Base-by-base conservation (phyloP, 2,329 filamentous ascomycete species). In the Trichoderma harzianum region DNA sequence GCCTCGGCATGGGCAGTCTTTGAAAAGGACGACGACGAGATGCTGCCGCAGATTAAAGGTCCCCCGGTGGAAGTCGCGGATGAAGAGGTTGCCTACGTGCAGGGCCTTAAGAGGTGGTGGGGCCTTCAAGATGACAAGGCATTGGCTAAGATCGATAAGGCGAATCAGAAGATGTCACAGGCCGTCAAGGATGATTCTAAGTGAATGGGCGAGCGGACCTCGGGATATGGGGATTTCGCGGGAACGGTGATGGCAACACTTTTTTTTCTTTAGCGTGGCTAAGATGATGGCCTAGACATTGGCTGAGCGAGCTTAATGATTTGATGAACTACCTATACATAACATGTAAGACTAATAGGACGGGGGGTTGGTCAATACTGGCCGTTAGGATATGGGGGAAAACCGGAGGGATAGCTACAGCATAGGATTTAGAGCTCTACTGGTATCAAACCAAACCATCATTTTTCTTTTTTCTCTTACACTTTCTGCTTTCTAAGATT, bases 1-100 rank as follows among this genome's bases (percentile, higher is more conserved):
- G 82, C 81, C 39, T 90, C 88, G 18, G 86, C 87, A 69, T 91
- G 90, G 87, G 89, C 87, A 2, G 87, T 91, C 3, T 90, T 89
- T 73, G 87, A 89, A 74, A 79, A 80, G 51, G 79, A 79, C 3
- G 79, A 81, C 60, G 76, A 78, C 67, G 78, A 81, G 70, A 77
- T 78, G 76, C 79, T 84, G 57, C 81, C 86, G 55, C 86, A 91
- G 79, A 86, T 91, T 67, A 86, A 84, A 73, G 89, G 89, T 0
- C 87, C 88, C 68, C 88, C 88, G 0, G 84, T 91, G 24, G 89
- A 91, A 79, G 83, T 87, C 73, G 82, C 82, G 32, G 80, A 83
- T 16, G 80, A 79, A 32, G 89, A 90, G 79, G 81, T 80, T 64
- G 81, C 80, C 32, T 86, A 89, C 74, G 84, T 87, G 69, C 77